Conservation (phyloP, 2,329 filamentous ascomycete species). For the Claviceps purpurea region DNA sequence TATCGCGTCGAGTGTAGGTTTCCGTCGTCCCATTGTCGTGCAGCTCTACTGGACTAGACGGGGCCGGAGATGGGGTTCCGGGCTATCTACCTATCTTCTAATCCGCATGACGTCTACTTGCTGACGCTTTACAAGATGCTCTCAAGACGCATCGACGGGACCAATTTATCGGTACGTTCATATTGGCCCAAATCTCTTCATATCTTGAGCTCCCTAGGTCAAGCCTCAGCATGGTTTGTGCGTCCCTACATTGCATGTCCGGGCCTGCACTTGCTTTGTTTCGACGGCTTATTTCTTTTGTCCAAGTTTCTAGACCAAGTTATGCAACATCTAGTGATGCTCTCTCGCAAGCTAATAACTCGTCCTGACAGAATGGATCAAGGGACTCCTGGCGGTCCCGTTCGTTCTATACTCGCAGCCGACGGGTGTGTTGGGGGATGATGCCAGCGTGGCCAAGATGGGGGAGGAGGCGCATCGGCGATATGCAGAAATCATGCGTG, state of each 20-base stretch:
- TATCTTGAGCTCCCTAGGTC: too few relatives aligned
- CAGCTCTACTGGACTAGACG: not conserved
- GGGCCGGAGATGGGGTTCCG: not conserved
- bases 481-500: constrained; percentile 89
- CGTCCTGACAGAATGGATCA: constrained; percentile 71
- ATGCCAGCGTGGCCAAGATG: constrained; percentile 53
- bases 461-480: constrained; percentile 70
- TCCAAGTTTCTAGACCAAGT: too few relatives aligned
- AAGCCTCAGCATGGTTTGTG: too few relatives aligned
- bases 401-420: constrained; percentile 96
- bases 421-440: constrained; percentile 67
- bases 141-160: constrained; percentile 79
- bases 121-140: constrained; percentile 30
- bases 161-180: constrained; percentile 59
- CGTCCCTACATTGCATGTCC: too few relatives aligned
- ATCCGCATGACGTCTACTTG: not conserved
- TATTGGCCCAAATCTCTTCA: not conserved
- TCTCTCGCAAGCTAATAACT: not conserved
- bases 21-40: not conserved
- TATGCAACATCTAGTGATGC: too few relatives aligned
- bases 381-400: constrained; percentile 82
- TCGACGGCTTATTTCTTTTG: too few relatives aligned
- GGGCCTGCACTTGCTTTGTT: too few relatives aligned
- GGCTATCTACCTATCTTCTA: not conserved
- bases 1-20: constrained; percentile 62